A percentile compares a stretch with the other conserved stretches of the same genome.
These are phyloP conservation scores for Lachancea sp. DNA, from an alignment of 805 yeast genomes.

Conservation along the genomic window DNA sequence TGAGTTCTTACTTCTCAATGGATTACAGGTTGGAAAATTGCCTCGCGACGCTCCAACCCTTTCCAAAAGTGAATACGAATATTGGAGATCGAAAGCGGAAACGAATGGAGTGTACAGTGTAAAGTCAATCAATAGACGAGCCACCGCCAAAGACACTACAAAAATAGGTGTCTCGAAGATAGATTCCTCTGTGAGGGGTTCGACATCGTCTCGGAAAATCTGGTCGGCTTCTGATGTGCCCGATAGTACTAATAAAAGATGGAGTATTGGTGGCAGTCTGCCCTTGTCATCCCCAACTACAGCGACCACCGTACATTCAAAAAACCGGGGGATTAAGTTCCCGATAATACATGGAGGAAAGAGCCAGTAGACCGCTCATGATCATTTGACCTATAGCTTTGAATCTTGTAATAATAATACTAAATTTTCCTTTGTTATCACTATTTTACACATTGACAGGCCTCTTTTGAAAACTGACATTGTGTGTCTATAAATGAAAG, in stretches of 20 bases:
- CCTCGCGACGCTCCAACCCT: slow-evolving; percentile 32
- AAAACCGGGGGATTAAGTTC: slow-evolving; percentile 4
- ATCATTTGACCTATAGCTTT: too few species aligned
- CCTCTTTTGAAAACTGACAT: too few species aligned
- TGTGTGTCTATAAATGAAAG: slow-evolving; percentile 3
- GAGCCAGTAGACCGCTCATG: too few species aligned
- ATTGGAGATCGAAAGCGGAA: slow-evolving; percentile 46
- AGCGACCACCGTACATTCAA: not conserved
- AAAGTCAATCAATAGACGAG: slow-evolving; percentile 3
- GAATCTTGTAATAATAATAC: not conserved
- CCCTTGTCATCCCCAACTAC: slow-evolving; percentile 5
- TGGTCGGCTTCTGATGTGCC: slow-evolving; percentile 4
- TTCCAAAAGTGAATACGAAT: slow-evolving; percentile 42
- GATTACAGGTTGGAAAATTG: slow-evolving; percentile 40
- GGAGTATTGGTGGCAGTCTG: slow-evolving; percentile 8
- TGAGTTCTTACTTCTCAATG: slow-evolving; percentile 54
- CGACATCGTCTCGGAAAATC: not conserved
- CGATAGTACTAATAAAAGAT: slow-evolving; percentile 2
- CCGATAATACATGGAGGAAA: slow-evolving; percentile 7
- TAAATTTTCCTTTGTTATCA: not conserved
- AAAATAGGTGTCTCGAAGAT: not conserved
- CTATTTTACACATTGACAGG: too few species aligned
- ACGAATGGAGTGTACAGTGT: slow-evolving; percentile 14
- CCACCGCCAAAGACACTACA: slow-evolving; percentile 2
- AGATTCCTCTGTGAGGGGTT: not conserved